Conservation (phyloP, 2,329 filamentous ascomycete genomes). For the Dactylellina parvicollis region DNA sequence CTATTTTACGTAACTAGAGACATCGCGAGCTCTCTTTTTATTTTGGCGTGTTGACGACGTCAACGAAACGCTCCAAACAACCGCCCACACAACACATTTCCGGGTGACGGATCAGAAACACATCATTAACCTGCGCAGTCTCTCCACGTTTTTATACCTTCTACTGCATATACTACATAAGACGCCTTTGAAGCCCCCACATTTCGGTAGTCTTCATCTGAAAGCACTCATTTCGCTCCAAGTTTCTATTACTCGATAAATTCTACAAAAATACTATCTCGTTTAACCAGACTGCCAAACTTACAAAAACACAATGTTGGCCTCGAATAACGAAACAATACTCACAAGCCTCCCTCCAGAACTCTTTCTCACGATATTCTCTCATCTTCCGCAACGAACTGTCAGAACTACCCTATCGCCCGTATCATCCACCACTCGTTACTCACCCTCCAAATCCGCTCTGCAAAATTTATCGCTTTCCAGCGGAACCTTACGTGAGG, state of each 20-base stretch:
- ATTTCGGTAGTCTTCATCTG: too few species aligned
- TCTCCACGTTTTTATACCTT: background rate
- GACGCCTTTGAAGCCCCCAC: too few species aligned
- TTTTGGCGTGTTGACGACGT: too few species aligned
- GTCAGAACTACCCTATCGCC: conserved; percentile 31
- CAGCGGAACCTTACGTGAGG: background rate
- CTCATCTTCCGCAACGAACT: conserved; percentile 22
- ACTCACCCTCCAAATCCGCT: conserved; percentile 28
- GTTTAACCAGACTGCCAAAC: too few species aligned
- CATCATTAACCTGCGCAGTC: conserved; percentile 4
- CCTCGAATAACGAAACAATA: background rate
- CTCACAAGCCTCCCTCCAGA: conserved; percentile 29
- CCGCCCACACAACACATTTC: conserved; percentile 31
- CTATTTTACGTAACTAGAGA: conserved; percentile 36
- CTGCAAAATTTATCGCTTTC: conserved; percentile 29
- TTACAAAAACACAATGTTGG: background rate
- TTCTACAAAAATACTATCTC: background rate
- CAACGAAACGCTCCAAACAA: background rate
- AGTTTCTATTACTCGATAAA: too few species aligned
- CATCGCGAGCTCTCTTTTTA: conserved; percentile 14
- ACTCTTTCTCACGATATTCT: conserved; percentile 38
- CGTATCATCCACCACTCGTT: background rate
- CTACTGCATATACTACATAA: background rate
- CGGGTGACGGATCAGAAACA: conserved; percentile 20
- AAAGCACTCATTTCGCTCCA: too few species aligned